A percentile compares a stretch with the other conserved stretches of the same genome.
phyloP scores from a whole-genome alignment of 495 filamentous ascomycete species.

The Neurospora sp. region DNA sequence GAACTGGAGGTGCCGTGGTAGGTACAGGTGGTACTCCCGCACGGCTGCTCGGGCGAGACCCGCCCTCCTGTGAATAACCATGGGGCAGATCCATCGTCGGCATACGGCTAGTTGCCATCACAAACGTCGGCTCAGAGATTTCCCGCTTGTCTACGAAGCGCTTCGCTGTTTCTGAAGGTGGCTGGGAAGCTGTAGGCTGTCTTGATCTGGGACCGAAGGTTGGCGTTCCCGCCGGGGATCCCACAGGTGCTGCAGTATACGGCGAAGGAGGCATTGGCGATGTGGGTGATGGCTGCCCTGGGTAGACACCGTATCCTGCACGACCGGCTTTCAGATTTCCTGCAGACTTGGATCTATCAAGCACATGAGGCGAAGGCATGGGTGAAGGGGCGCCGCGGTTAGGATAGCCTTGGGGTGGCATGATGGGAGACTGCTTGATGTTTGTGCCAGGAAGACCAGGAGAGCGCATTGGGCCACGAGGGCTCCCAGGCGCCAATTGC shows the following conservation, averaged over 20 bases:
- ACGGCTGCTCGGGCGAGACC: constrained; percentile 30
- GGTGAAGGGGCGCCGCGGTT: constrained; percentile 20
- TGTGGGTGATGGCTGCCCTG: constrained; percentile 37
- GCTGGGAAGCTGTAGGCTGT: constrained; percentile 36
- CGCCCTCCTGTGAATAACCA: constrained; percentile 12
- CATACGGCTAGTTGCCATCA: constrained; percentile 68
- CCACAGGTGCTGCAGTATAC: constrained; percentile 7
- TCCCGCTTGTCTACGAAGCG: constrained; percentile 59
- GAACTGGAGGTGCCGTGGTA: constrained; percentile 45
- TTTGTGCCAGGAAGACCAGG: constrained; percentile 35
- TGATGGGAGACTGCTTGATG: constrained; percentile 33
- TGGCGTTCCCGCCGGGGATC: constrained; percentile 20
- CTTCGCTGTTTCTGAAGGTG: constrained; percentile 42
- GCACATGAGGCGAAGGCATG: constrained; percentile 12
- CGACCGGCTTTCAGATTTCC: constrained; percentile 24
- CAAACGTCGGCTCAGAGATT: constrained; percentile 76
- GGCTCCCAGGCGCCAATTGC: constrained; percentile 20
- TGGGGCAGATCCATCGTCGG: constrained; percentile 52
- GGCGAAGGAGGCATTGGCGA: constrained; percentile 29
- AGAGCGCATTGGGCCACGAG: constrained; percentile 28
- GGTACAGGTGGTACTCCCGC: constrained; percentile 1
- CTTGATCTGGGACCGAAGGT: constrained; percentile 16
- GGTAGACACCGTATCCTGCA: constrained; percentile 19
- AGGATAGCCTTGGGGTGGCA: constrained; percentile 41
- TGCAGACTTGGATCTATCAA: constrained; percentile 18